These are phyloP conservation scores for Penicillium subrubescens DNA, from an alignment of 495 filamentous ascomycete genomes.

Conservation along the genomic window DNA sequence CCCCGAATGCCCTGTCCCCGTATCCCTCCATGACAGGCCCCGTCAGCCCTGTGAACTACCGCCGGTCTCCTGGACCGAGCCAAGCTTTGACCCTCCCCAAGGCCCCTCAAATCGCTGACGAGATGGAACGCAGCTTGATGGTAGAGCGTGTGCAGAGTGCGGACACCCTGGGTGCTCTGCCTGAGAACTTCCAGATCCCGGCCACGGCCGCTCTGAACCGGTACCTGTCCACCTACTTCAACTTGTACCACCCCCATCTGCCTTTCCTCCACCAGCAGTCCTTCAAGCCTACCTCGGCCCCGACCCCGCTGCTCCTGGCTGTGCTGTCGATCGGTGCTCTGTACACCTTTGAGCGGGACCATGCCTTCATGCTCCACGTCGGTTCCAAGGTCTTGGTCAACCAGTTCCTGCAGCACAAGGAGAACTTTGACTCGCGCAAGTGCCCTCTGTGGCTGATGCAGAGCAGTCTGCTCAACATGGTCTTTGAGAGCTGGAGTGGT, in stretches of 20 bases:
- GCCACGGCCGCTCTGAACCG: constrained; percentile 76
- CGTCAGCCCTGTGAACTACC: constrained; percentile 71
- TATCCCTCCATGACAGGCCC: constrained; percentile 73
- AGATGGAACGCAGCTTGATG: constrained; percentile 80
- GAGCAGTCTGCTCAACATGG: constrained; percentile 93
- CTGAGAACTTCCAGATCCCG: constrained; percentile 87
- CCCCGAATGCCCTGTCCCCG: constrained; percentile 80
- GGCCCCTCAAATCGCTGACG: constrained; percentile 65
- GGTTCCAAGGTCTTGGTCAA: constrained; percentile 95
- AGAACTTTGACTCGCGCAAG: constrained; percentile 98
- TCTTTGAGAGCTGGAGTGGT: constrained; percentile 99
- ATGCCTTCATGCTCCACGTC: constrained; percentile 95
- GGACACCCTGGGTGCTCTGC: constrained; percentile 79
- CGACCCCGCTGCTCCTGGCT: constrained; percentile 82
- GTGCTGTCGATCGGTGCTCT: constrained; percentile 94
- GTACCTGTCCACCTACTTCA: constrained; percentile 94
- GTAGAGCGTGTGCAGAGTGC: constrained; percentile 80
- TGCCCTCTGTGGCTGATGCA: constrained; percentile 99
- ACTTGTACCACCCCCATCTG: constrained; percentile 93
- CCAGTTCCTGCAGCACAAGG: constrained; percentile 95
- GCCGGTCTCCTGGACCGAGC: constrained; percentile 64
- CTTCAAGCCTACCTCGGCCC: constrained; percentile 75
- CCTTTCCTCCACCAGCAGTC: constrained; percentile 95
- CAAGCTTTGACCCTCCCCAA: constrained; percentile 65
- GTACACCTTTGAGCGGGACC: constrained; percentile 95